These are phyloP conservation scores for Helminthosporium solani DNA, from an alignment of 2,329 filamentous ascomycete genomes.

Conservation along the genomic window DNA sequence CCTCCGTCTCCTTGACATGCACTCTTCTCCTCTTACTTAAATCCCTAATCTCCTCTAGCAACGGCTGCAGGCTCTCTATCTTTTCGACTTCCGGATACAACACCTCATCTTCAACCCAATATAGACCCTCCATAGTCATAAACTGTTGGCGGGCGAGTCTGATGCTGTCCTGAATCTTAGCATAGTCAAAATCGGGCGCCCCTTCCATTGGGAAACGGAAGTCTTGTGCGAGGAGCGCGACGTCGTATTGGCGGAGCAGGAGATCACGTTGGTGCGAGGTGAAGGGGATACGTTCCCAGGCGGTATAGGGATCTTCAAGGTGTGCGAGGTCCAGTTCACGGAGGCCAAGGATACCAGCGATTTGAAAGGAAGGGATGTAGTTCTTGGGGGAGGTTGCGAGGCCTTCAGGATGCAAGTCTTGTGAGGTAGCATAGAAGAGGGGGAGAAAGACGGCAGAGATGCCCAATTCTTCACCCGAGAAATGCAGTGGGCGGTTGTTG, in stretches of 20 bases:
- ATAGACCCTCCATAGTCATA: conserved; percentile 40
- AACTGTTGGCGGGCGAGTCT: conserved; percentile 40
- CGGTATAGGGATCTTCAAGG: conserved; percentile 33
- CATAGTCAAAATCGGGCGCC: conserved; percentile 40
- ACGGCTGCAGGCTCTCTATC: conserved; percentile 26
- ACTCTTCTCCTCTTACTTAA: conserved; percentile 28
- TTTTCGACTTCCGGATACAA: conserved; percentile 33
- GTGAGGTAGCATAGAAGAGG: conserved; percentile 36
- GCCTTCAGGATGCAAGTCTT: conserved; percentile 26
- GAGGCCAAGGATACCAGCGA: conserved; percentile 44
- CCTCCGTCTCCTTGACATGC: conserved; percentile 21
- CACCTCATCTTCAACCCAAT: conserved; percentile 39
- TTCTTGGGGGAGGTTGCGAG: conserved; percentile 20
- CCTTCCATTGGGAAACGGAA: conserved; percentile 42
- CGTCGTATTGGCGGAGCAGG: conserved; percentile 41
- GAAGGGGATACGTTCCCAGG: conserved; percentile 42
- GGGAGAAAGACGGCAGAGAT: conserved; percentile 43
- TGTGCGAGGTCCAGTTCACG: conserved; percentile 41
- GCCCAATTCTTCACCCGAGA: conserved; percentile 42
- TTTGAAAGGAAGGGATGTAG: conserved; percentile 44
- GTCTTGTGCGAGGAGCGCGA: conserved; percentile 42
- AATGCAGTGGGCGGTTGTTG: conserved; percentile 39
- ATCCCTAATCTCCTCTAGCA: conserved; percentile 33
- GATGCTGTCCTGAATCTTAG: conserved; percentile 38
- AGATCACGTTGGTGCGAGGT: conserved; percentile 36